A percentile compares a stretch with the other conserved stretches of the same genome.
Conservation (phyloP, 495 filamentous ascomycete species). For the Penicillium riverlandense region DNA sequence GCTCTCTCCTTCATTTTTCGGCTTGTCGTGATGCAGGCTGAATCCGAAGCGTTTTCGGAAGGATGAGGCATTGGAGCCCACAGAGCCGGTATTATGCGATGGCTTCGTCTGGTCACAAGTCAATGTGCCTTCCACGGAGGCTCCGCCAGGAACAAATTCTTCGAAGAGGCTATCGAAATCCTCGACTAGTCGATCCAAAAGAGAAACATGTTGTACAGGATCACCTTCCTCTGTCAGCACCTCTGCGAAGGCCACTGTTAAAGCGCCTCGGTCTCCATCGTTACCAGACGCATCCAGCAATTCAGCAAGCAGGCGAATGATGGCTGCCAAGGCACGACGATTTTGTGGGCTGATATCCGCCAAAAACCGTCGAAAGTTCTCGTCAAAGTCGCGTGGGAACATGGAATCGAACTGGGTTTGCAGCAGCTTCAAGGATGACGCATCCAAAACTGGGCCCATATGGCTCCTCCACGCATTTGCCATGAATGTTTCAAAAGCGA, state of each 20-base stretch:
- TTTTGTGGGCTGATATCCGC: constrained; percentile 86
- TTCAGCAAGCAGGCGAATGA: constrained; percentile 80
- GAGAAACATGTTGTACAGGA: constrained; percentile 77
- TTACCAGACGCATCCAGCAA: constrained; percentile 91
- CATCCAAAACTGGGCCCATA: constrained; percentile 74
- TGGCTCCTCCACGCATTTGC: constrained; percentile 80
- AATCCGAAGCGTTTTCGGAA: constrained; percentile 78
- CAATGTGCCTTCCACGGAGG: constrained; percentile 33
- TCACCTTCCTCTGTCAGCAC: constrained; percentile 70
- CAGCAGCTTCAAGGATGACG: constrained; percentile 55
- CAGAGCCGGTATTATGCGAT: constrained; percentile 47
- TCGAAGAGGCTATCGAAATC: constrained; percentile 86
- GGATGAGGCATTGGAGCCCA: constrained; percentile 72
- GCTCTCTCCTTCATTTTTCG: constrained; percentile 59
- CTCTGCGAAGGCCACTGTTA: constrained; percentile 88
- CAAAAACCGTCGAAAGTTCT: constrained; percentile 71
- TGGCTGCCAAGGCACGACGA: constrained; percentile 73
- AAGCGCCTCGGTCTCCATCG: constrained; percentile 82
- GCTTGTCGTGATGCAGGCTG: constrained; percentile 65
- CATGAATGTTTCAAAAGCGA: constrained; percentile 91
- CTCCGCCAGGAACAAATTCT: constrained; percentile 47
- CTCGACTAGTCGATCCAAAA: constrained; percentile 87
- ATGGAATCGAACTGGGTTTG: constrained; percentile 68
- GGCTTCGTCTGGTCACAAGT: constrained; percentile 42
- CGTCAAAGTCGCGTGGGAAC: constrained; percentile 73